Evolutionary conservation across 495 filamentous ascomycete species (phyloP), one percentile per base, ranked within the genome.

Genomic region (Acidiella bohemica): DNA sequence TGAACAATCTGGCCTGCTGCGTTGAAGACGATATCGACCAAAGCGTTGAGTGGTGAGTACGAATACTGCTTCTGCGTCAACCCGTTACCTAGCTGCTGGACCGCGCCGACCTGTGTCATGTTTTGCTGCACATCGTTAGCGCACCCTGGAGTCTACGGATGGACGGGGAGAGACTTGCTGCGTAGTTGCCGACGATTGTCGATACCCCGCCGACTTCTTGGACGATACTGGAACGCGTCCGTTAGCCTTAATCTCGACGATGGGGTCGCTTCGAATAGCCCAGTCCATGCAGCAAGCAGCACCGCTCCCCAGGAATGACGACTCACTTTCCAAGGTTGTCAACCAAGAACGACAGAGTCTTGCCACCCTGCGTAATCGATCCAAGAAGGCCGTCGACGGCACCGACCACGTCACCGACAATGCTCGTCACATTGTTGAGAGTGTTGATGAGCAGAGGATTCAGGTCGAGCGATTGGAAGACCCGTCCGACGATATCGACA

Each of bases 261-360:
- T n/a, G n/a, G n/a, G n/a, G n/a, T n/a, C n/a, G n/a, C n/a, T n/a
- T n/a, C n/a, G n/a, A n/a, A n/a, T n/a, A n/a, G n/a, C n/a, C n/a
- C n/a, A n/a, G n/a, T n/a, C n/a, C n/a, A n/a, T n/a, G n/a, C n/a
- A n/a, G n/a, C n/a, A n/a, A n/a, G n/a, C n/a, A n/a, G n/a, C n/a
- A n/a, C n/a, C n/a, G n/a, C n/a, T n/a, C n/a, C n/a, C n/a, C n/a
- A n/a, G n/a, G n/a, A n/a, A n/a, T n/a, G n/a, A n/a, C n/a, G n/a
- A n/a, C n/a, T n/a, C n/a, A n/a, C n/a, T 74, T 72, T 18, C 71
- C 71, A 12, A 74, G 57, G 39, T 74, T 75, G 50, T 73, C 71
- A 47, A 75, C 62, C 27, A 74, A 29, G 54, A 72, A 74, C 34
- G 62, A 66, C 5, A 74, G 55, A 18, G 57, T 67, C 5, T 50